A percentile compares a stretch with the other conserved stretches of the same genome.
phyloP scores from a whole-genome alignment of 2,329 filamentous ascomycete species.

The Catunica adiposa region DNA sequence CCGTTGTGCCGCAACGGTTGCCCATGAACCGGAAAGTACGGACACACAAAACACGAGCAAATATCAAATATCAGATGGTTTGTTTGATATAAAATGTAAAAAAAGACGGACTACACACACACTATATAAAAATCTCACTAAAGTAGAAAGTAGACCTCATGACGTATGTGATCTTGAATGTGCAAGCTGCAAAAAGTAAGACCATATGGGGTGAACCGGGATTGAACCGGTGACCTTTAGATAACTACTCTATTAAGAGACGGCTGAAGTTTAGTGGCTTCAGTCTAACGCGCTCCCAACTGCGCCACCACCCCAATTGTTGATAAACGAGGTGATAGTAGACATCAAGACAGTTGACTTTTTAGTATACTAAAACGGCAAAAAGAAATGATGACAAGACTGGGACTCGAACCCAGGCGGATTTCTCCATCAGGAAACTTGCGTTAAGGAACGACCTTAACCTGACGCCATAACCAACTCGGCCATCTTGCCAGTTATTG shows the following conservation, averaged over 20 bases:
- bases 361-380: not conserved
- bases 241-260: slow-evolving; percentile 13
- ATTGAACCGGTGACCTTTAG: slow-evolving; percentile 14
- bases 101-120: not conserved
- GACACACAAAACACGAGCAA: not conserved
- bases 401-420: slow-evolving; percentile 15
- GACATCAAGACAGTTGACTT: slow-evolving; percentile 7
- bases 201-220: slow-evolving; percentile 10
- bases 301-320: slow-evolving; percentile 10
- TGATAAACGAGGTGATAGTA: not conserved
- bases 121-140: no score
- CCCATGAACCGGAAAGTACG: not conserved
- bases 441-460: slow-evolving; percentile 19
- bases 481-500: slow-evolving; percentile 22
- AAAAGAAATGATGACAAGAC: slow-evolving; percentile 13
- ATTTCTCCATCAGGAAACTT: slow-evolving; percentile 15
- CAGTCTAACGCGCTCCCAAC: slow-evolving; percentile 13
- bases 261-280: slow-evolving; percentile 14
- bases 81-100: not conserved
- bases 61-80: not conserved
- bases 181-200: slow-evolving; percentile 3
- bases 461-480: slow-evolving; percentile 24
- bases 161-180: not conserved
- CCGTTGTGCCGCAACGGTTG: not conserved
- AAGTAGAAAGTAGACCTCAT: not conserved